A percentile compares a stretch with the other conserved stretches of the same genome.
These are phyloP conservation scores for Rhazya stricta DNA, from an alignment of 257 asterid species.

Conservation along the genomic window DNA sequence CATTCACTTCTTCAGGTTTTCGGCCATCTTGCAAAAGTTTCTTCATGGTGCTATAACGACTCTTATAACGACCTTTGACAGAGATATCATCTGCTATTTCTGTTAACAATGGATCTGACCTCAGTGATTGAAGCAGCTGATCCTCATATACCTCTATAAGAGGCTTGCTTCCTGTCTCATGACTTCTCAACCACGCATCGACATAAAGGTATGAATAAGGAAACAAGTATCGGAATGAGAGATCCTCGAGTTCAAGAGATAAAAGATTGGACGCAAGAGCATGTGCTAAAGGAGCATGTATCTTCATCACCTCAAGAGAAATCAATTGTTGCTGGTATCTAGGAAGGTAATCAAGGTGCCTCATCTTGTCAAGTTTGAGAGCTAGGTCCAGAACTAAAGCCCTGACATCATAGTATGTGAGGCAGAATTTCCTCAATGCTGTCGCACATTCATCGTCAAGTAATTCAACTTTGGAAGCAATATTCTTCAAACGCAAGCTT, in stretches of 20 bases:
- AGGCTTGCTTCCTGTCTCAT: slow-evolving; percentile 57
- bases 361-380: slow-evolving; percentile 78
- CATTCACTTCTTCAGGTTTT: slow-evolving; percentile 82
- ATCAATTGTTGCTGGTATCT: slow-evolving; percentile 74
- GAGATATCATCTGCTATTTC: slow-evolving; percentile 48
- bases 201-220: slow-evolving; percentile 77
- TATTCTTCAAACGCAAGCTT: slow-evolving; percentile 61
- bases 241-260: slow-evolving; percentile 82
- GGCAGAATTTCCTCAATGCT: slow-evolving; percentile 75
- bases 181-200: slow-evolving; percentile 82
- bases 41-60: slow-evolving; percentile 95
- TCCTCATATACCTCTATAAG: slow-evolving; percentile 59
- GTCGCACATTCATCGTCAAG: slow-evolving; percentile 65
- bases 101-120: slow-evolving; percentile 42
- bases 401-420: slow-evolving; percentile 78
- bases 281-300: slow-evolving; percentile 90
- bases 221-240: slow-evolving; percentile 74
- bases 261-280: slow-evolving; percentile 60
- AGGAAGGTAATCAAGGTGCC: slow-evolving; percentile 74
- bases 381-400: slow-evolving; percentile 79
- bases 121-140: slow-evolving; percentile 58
- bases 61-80: slow-evolving; percentile 75
- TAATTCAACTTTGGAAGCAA: slow-evolving; percentile 56
- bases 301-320: slow-evolving; percentile 75
- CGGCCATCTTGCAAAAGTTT: slow-evolving; percentile 84